Evolutionary conservation across 2,329 filamentous ascomycete species (phyloP).

Genomic region (Diplocarpon rosae): DNA sequence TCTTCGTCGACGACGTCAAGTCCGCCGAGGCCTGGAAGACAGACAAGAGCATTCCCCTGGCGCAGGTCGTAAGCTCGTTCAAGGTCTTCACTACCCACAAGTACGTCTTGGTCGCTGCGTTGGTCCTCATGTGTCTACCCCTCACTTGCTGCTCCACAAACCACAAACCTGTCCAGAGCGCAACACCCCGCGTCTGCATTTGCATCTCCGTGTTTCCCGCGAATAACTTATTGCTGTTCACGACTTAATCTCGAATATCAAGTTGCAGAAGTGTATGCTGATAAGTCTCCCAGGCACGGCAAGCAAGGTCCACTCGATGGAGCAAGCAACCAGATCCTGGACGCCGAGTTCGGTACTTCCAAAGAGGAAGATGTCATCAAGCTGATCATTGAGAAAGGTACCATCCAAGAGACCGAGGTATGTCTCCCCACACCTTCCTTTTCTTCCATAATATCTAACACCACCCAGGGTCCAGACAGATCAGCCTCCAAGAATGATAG

Average conservation of each 20-base stretch:
- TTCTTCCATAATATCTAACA: neutral
- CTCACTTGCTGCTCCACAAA: neutral
- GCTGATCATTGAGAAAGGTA: constrained; percentile 69
- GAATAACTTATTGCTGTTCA: neutral
- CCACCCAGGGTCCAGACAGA: constrained; percentile 25
- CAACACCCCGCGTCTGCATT: neutral
- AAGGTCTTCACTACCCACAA: constrained; percentile 84
- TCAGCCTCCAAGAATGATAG: constrained; percentile 27
- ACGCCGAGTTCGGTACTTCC: constrained; percentile 78
- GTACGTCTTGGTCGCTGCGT: constrained; percentile 42
- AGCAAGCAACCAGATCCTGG: constrained; percentile 63
- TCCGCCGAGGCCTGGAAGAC: constrained; percentile 70
- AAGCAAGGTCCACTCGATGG: constrained; percentile 67
- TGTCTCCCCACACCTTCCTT: constrained; percentile 18
- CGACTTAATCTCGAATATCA: too few species aligned
- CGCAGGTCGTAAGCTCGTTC: constrained; percentile 78
- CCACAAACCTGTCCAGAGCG: neutral
- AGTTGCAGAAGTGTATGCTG: neutral
- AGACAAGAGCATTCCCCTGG: constrained; percentile 68
- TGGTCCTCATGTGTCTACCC: neutral
- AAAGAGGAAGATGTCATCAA: constrained; percentile 72
- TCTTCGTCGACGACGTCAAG: constrained; percentile 50
- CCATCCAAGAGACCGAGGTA: constrained; percentile 50
- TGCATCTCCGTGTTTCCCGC: constrained; percentile 4
- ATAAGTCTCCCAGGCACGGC: constrained; percentile 57